A percentile compares a stretch with the other conserved stretches of the same genome.
Conservation (phyloP, 176 grass and related monocot species). For the Triticum timopheevii region DNA sequence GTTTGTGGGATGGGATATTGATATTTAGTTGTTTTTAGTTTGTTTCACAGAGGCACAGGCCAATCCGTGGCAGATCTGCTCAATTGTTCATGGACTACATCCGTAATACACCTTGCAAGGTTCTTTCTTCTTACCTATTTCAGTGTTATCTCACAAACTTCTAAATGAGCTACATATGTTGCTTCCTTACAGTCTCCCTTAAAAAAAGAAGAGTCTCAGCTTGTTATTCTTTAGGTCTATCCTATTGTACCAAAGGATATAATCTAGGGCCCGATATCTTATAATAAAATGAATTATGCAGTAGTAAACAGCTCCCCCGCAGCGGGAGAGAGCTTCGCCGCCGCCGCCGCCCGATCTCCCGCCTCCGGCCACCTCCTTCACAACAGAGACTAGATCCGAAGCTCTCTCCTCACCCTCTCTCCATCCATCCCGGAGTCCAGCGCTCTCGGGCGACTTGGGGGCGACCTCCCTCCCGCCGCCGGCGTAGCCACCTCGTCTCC, state of each 20-base stretch:
- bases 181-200: background rate
- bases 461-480: too few species aligned
- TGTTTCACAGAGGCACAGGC: slow-evolving; percentile 83
- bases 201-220: background rate
- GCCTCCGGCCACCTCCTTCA: too few species aligned
- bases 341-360: too few species aligned
- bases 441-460: too few species aligned
- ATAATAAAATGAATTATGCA: background rate
- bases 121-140: slow-evolving; percentile 37
- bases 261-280: background rate
- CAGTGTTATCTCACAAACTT: slow-evolving; percentile 14
- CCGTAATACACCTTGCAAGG: slow-evolving; percentile 81
- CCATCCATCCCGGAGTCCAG: too few species aligned
- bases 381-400: too few species aligned
- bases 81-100: slow-evolving; percentile 71
- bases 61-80: slow-evolving; percentile 72
- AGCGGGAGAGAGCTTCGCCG: too few species aligned
- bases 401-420: too few species aligned
- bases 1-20: background rate
- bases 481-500: too few species aligned
- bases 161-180: background rate
- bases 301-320: background rate
- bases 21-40: slow-evolving; percentile 55
- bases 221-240: background rate
- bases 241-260: background rate